Percentiles rank a stretch among this genome's conserved stretches.
These are phyloP conservation scores for Ophiostoma populinum DNA, from an alignment of 2,329 filamentous ascomycete genomes.

Conservation along the genomic window DNA sequence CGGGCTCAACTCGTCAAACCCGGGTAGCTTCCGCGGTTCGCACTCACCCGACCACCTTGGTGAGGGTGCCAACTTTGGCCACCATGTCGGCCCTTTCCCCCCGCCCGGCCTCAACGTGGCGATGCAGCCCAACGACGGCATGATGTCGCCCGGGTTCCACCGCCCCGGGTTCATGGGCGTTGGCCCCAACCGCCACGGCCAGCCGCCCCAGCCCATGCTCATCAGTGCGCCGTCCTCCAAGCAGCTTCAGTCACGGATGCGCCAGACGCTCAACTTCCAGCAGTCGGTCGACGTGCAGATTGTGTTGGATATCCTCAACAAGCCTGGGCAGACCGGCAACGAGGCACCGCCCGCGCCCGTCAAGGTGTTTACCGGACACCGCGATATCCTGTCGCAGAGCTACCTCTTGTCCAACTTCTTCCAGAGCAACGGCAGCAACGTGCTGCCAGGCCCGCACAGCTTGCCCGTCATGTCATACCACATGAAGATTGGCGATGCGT, in stretches of 20 bases:
- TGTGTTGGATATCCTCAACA: constrained; percentile 6
- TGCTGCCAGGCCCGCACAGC: constrained; percentile 7
- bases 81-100: constrained; percentile 4
- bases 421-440: not conserved
- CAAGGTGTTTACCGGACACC: constrained; percentile 11
- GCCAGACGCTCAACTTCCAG: constrained; percentile 5
- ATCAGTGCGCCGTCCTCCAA: constrained; percentile 4
- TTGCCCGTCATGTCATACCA: constrained; percentile 3
- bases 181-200: not conserved
- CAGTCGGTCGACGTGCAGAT: constrained; percentile 11
- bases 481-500: constrained; percentile 8
- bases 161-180: constrained; percentile 3
- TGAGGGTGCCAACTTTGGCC: not conserved
- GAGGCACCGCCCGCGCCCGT: too few species aligned
- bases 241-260: constrained; percentile 7
- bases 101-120: constrained; percentile 2
- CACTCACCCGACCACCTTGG: constrained; percentile 19
- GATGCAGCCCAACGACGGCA: constrained; percentile 2
- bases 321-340: not conserved
- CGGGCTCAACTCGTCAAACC: constrained; percentile 35
- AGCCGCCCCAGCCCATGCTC: not conserved
- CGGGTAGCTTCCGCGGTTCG: constrained; percentile 45
- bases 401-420: constrained; percentile 9
- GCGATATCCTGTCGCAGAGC: constrained; percentile 11
- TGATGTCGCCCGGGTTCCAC: constrained; percentile 7